phyloP scores from a whole-genome alignment of 2,329 filamentous ascomycete genomes.

The Geoglossum cookeanum region DNA sequence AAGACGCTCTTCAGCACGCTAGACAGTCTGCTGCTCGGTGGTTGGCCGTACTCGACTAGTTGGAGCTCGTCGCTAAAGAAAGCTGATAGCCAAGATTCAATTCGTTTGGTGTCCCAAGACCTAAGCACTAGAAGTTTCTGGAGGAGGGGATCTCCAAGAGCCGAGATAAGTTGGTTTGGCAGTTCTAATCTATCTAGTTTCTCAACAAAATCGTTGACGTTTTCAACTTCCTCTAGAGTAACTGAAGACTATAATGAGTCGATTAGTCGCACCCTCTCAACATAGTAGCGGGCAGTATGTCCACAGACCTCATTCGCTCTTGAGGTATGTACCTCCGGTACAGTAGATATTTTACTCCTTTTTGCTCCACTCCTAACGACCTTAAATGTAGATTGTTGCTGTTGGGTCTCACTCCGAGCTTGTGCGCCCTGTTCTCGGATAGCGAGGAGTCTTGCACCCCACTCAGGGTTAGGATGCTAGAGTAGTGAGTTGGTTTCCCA shows the following conservation, averaged over 20 bases:
- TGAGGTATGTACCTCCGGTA: conserved; percentile 54
- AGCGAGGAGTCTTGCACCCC: conserved; percentile 46
- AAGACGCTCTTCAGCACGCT: conserved; percentile 18
- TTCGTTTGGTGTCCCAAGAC: conserved; percentile 15
- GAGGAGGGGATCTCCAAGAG: conserved; percentile 54
- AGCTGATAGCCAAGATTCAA: conserved; percentile 20
- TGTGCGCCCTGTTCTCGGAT: conserved; percentile 39
- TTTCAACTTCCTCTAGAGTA: conserved; percentile 57
- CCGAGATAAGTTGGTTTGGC: conserved; percentile 63
- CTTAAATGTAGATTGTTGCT: conserved; percentile 38
- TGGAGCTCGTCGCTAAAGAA: conserved; percentile 20
- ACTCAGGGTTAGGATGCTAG: conserved; percentile 52
- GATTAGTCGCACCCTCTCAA: not conserved
- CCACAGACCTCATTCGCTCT: conserved; percentile 41
- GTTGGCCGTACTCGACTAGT: not conserved
- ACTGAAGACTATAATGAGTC: conserved; percentile 19
- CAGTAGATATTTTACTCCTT: conserved; percentile 28
- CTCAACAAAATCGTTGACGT: conserved; percentile 46
- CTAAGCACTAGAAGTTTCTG: conserved; percentile 53
- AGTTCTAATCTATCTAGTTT: conserved; percentile 62
- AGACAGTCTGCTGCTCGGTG: conserved; percentile 10
- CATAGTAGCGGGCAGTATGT: conserved; percentile 7
- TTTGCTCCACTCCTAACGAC: conserved; percentile 35
- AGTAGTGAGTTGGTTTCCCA: conserved; percentile 10
- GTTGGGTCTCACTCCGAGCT: conserved; percentile 21